These are phyloP conservation scores for Gnaphalium uliginosum DNA, from an alignment of 129 eudicot species.

Conservation along the genomic window DNA sequence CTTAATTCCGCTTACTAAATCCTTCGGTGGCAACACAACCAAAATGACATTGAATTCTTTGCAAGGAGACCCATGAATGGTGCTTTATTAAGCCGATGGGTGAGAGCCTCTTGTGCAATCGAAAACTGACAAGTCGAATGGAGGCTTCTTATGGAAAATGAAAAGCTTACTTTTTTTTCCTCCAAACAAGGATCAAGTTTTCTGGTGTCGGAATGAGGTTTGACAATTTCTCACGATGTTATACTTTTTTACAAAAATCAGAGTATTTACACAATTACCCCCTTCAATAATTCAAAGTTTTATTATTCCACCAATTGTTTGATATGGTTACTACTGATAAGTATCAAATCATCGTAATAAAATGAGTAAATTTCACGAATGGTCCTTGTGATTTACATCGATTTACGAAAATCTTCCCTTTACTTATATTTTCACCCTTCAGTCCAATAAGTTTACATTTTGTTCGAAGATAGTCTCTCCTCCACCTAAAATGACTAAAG, in stretches of 20 bases:
- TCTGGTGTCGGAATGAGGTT: slow-evolving; percentile 11
- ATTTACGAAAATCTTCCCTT: too few relatives aligned
- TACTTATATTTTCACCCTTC: too few relatives aligned
- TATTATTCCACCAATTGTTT: neutral
- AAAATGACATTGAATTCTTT: neutral
- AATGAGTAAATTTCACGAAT: too few relatives aligned
- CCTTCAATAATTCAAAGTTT: neutral
- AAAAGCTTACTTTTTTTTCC: neutral
- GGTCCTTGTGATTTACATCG: too few relatives aligned
- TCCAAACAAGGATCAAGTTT: slow-evolving; percentile 2
- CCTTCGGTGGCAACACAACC: neutral
- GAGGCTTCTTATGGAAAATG: neutral
- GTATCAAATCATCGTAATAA: too few relatives aligned
- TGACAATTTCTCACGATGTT: slow-evolving; percentile 8
- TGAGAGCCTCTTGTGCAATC: neutral
- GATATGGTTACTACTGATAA: neutral
- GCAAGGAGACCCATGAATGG: neutral
- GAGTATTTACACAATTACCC: slow-evolving; percentile 7
- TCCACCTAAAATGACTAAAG: too few relatives aligned
- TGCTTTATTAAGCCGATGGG: neutral
- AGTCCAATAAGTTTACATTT: too few relatives aligned
- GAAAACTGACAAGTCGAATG: neutral
- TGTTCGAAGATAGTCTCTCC: too few relatives aligned
- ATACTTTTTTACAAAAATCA: neutral
- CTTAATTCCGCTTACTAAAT: neutral